phyloP scores from a whole-genome alignment of 2,329 filamentous ascomycete species.

The Diaporthe amygdali region DNA sequence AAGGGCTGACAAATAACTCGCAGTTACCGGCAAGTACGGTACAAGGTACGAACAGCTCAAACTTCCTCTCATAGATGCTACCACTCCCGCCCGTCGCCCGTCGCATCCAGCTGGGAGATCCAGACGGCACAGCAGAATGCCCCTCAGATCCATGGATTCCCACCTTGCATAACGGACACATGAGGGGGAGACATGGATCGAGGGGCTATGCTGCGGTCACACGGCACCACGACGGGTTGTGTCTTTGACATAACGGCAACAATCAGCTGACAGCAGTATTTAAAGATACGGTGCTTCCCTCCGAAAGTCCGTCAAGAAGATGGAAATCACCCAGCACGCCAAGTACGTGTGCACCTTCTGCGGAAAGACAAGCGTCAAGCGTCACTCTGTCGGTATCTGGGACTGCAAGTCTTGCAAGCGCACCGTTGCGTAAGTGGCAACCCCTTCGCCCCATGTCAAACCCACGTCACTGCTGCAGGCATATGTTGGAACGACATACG shows the following conservation, averaged over 20 bases:
- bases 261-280: conserved; percentile 33
- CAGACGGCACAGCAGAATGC: background rate
- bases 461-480: background rate
- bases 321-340: conserved; percentile 99
- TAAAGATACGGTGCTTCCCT: conserved; percentile 96
- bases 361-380: conserved; percentile 94
- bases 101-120: background rate
- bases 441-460: background rate
- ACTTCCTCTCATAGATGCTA: conserved; percentile 26
- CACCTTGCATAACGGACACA: background rate
- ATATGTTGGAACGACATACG: background rate
- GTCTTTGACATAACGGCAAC: background rate
- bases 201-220: background rate
- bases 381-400: conserved; percentile 94
- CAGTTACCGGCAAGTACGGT: conserved; percentile 98
- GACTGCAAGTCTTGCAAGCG: conserved; percentile 64
- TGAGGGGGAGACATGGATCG: background rate
- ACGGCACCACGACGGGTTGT: background rate
- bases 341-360: conserved; percentile 98
- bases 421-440: conserved; percentile 87
- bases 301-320: conserved; percentile 99
- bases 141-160: background rate
- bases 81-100: background rate
- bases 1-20: conserved; percentile 51
- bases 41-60: conserved; percentile 73